phyloP scores from a whole-genome alignment of 2,329 filamentous ascomycete species.

The Colletotrichum simmondsii region DNA sequence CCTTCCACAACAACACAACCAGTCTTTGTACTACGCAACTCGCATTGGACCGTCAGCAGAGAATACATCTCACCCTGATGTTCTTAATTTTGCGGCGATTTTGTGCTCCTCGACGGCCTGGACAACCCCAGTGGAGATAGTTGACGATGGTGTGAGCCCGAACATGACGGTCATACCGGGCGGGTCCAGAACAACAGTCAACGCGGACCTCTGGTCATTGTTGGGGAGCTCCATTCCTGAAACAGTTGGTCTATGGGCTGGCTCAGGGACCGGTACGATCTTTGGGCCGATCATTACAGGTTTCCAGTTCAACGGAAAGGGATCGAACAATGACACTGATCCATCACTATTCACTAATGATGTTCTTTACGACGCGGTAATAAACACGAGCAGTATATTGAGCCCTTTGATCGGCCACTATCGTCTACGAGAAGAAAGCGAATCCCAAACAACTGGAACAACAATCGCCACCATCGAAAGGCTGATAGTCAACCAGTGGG shows the following conservation, averaged over 20 bases:
- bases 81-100: not conserved
- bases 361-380: not conserved
- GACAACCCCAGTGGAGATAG: not conserved
- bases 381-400: not conserved
- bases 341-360: conserved; percentile 9
- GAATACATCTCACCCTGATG: not conserved
- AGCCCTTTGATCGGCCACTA: conserved; percentile 15
- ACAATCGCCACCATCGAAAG: not conserved
- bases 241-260: not conserved
- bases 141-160: conserved; percentile 10
- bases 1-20: conserved; percentile 5
- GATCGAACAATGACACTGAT: not conserved
- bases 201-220: not conserved
- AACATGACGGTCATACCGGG: not conserved
- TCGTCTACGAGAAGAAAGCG: not conserved
- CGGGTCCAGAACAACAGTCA: not conserved
- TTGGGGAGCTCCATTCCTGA: not conserved
- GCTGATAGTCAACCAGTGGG: conserved; percentile 1
- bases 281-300: not conserved
- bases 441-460: not conserved
- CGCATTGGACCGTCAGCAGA: not conserved
- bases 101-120: conserved; percentile 17
- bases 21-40: conserved; percentile 5
- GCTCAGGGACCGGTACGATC: not conserved
- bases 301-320: not conserved